Conservation (phyloP, 1,139 yeast genomes). For the Saccharomyces hybrid region DNA sequence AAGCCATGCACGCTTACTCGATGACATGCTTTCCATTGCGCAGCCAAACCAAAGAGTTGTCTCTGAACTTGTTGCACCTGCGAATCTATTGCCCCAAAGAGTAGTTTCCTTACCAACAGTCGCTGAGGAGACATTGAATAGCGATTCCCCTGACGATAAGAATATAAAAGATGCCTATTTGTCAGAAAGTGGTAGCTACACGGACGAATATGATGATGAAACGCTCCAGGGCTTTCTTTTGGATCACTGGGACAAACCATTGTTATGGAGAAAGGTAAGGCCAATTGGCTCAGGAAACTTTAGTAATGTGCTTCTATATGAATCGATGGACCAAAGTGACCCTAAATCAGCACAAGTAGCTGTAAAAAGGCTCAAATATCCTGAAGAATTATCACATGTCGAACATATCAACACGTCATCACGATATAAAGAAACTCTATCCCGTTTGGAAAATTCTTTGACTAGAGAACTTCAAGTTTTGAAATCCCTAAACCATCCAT, state of each 20-base stretch:
- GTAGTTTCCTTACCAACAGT: slow-evolving; percentile 23
- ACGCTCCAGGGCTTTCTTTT: slow-evolving; percentile 20
- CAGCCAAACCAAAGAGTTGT: slow-evolving; percentile 18
- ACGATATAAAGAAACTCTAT: slow-evolving; percentile 32
- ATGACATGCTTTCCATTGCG: not conserved
- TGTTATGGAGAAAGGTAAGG: slow-evolving; percentile 28
- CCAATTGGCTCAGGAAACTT: slow-evolving; percentile 53
- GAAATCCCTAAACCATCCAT: slow-evolving; percentile 36
- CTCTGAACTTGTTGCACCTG: slow-evolving; percentile 21
- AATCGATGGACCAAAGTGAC: slow-evolving; percentile 20
- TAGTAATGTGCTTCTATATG: slow-evolving; percentile 47
- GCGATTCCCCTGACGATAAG: not conserved
- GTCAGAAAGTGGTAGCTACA: not conserved
- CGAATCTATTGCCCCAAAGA: slow-evolving; percentile 17
- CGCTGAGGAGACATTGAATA: slow-evolving; percentile 13
- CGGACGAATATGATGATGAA: slow-evolving; percentile 19
- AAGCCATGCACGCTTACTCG: slow-evolving; percentile 2
- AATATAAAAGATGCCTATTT: no score
- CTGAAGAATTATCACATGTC: slow-evolving; percentile 16
- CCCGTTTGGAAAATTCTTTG: slow-evolving; percentile 59
- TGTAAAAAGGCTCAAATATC: slow-evolving; percentile 32
- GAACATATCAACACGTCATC: slow-evolving; percentile 16
- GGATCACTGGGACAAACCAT: slow-evolving; percentile 18
- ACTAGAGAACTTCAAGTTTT: slow-evolving; percentile 69
- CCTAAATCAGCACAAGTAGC: slow-evolving; percentile 28